Base-by-base conservation (phyloP, 441 rosid species). In the Gossypium davidsonii region DNA sequence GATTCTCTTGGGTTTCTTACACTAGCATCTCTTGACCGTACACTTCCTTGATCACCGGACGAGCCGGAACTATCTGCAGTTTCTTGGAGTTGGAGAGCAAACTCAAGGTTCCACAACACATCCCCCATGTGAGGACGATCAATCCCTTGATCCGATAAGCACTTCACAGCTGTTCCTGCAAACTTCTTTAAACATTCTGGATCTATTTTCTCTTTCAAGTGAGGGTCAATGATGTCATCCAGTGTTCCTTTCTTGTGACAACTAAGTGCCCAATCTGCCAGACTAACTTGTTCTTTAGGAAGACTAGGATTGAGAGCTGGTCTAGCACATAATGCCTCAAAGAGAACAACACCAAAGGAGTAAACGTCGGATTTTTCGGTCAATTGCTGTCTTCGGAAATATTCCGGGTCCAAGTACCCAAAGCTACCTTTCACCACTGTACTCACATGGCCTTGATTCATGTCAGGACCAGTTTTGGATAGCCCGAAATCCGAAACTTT, bases 361-460 rank as follows among this genome's bases (percentile, higher is more conserved):
- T 89, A 91, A 3, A 89, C 87, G 59, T 89, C 96, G 2, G 96
- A 89, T 80, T 89, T 89, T 73, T 90, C 93, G 0, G 91, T 91
- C 64, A 91, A 21, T 63, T 88, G 92, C 9, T 88, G 92, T 71
- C 90, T 80, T 26, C 83, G 82, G 82, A 89, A 89, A 73, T 91
- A 88, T 65, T 91, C 97, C 1, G 92, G 94, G 71, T 89, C 97
- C 12, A 91, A 57, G 75, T 91, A 91, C 5, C 94, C 92, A 62
- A 91, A 91, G 67, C 96, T 89, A 0, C 96, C 93, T 59, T 89
- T 91, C 37, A 91, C 94, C 53, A 91, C 90, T 0, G 90, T 91
- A 49, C 87, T 86, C 4, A 88, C 91, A 72, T 86, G 92, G 2
- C 91, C 91, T 18, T 85, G 83, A 17, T 83, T 85, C 83, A 85